These are phyloP conservation scores for Ogataea ramenticola DNA, from an alignment of 805 yeast genomes.

Conservation along the genomic window DNA sequence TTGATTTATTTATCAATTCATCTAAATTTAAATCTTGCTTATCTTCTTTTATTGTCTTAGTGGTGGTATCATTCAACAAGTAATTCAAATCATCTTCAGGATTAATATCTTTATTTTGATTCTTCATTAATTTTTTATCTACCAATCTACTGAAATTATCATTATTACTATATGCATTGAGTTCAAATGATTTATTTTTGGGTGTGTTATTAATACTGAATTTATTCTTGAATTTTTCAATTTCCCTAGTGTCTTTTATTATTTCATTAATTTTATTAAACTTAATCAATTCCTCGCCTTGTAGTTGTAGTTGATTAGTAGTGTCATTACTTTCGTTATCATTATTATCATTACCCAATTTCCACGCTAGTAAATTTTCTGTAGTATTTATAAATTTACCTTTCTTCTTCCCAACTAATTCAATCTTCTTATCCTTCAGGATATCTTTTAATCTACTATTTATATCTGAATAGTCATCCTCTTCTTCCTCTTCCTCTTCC, in stretches of 20 bases:
- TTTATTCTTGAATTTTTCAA: constrained; percentile 8
- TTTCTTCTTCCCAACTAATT: background rate
- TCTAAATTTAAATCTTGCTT: constrained; percentile 4
- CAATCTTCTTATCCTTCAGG: constrained; percentile 1
- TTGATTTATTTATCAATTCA: background rate
- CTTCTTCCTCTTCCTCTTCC: constrained; percentile 5
- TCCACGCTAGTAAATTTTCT: constrained; percentile 11
- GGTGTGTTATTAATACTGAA: background rate
- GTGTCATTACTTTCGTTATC: no score
- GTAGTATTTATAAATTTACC: background rate
- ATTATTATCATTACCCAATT: background rate
- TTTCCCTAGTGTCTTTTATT: constrained; percentile 14
- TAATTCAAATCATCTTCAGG: constrained; percentile 16
- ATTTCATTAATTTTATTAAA: constrained; percentile 15
- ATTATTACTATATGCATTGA: constrained; percentile 7
- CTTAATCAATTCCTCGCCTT: constrained; percentile 14
- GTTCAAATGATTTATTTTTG: constrained; percentile 9
- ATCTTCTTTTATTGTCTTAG: background rate
- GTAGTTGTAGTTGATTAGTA: no score
- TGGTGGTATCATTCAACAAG: constrained; percentile 9
- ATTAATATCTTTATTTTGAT: background rate
- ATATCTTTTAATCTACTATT: background rate
- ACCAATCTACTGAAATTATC: constrained; percentile 11
- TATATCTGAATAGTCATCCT: background rate
- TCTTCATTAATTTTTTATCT: constrained; percentile 7